Evolutionary conservation across 2,329 filamentous ascomycete genomes (phyloP).

Genomic region (Microcyclospora tardicrescens): DNA sequence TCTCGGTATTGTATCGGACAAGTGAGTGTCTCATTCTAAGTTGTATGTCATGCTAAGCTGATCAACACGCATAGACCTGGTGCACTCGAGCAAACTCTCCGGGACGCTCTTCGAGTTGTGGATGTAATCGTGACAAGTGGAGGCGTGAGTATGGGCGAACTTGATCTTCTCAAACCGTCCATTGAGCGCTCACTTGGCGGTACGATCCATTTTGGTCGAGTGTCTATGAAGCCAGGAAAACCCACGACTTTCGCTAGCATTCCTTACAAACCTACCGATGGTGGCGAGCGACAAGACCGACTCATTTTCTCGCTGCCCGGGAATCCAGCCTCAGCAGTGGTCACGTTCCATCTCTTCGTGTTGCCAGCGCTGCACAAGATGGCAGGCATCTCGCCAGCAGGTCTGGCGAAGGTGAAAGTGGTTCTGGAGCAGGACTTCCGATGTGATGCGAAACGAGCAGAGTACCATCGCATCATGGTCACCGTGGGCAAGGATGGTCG

Average conservation of each 20-base stretch:
- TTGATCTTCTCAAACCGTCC: slow-evolving; percentile 91
- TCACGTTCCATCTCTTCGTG: slow-evolving; percentile 90
- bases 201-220: slow-evolving; percentile 89
- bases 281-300: slow-evolving; percentile 49
- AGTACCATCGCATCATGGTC: slow-evolving; percentile 82
- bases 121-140: slow-evolving; percentile 86
- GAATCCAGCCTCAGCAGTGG: slow-evolving; percentile 84
- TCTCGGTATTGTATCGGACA: slow-evolving; percentile 71
- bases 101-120: slow-evolving; percentile 57
- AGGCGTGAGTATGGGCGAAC: slow-evolving; percentile 94
- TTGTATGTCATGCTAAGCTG: no score
- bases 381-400: slow-evolving; percentile 53
- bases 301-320: slow-evolving; percentile 83
- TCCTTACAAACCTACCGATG: slow-evolving; percentile 42
- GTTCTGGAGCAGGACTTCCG: slow-evolving; percentile 57
- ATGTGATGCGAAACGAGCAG: slow-evolving; percentile 62
- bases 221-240: slow-evolving; percentile 96
- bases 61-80: slow-evolving; percentile 36
- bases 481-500: slow-evolving; percentile 49
- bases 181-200: slow-evolving; percentile 82
- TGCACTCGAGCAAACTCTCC: slow-evolving; percentile 63
- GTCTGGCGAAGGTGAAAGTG: slow-evolving; percentile 61
- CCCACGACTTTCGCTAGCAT: slow-evolving; percentile 94
- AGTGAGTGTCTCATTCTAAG: slow-evolving; percentile 24
- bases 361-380: slow-evolving; percentile 71